Evolutionary conservation across 441 rosid species (phyloP).

Genomic region (Biscutella laevigata): DNA sequence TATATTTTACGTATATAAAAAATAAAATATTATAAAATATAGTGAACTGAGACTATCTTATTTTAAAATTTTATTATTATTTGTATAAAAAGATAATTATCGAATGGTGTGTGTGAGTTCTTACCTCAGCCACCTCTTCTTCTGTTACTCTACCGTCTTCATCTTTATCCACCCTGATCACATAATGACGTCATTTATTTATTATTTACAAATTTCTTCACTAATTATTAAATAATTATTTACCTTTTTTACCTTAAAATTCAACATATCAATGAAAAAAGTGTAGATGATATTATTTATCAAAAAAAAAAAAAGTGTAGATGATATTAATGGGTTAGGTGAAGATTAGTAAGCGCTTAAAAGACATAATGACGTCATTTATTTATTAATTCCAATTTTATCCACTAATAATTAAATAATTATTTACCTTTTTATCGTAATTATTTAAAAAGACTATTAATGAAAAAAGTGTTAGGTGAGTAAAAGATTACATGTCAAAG

Average conservation of each 20-base stretch:
- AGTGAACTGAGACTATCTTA: neutral
- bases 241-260: no score
- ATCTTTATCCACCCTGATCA: slow-evolving; percentile 78
- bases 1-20: neutral
- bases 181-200: slow-evolving; percentile 13
- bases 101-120: slow-evolving; percentile 9
- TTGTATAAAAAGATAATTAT: slow-evolving; percentile 12
- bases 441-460: no score
- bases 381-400: no score
- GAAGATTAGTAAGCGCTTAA: neutral
- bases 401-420: no score
- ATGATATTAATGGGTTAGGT: neutral
- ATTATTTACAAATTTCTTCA: slow-evolving; percentile 1
- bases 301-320: no score
- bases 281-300: no score
- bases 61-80: no score
- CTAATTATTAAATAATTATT: neutral
- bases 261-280: no score
- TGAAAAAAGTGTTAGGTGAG: no score
- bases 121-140: slow-evolving; percentile 82
- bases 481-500: slow-evolving; percentile 65
- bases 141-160: slow-evolving; percentile 78
- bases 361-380: no score
- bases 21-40: neutral
- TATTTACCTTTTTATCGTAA: no score